These are phyloP conservation scores for Phytophthora europaea DNA, from an alignment of 352 stramenopile species.

Conservation along the genomic window DNA sequence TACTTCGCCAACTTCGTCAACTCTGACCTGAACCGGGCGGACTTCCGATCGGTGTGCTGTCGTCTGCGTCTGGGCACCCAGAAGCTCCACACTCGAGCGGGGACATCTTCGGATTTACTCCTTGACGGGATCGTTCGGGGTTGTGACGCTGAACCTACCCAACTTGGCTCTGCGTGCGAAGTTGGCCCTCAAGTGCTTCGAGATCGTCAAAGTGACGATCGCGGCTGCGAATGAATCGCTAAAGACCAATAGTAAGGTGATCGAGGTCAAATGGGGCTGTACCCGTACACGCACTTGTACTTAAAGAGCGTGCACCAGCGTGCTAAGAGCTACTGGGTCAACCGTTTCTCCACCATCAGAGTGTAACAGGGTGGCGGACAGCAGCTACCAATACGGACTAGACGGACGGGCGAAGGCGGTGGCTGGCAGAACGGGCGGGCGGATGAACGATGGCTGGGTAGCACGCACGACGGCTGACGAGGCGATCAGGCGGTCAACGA, in stretches of 20 bases:
- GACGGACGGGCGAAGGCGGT: no score
- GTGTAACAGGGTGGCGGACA: no score
- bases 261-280: constrained; percentile 44
- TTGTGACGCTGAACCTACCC: constrained; percentile 42
- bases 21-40: constrained; percentile 36
- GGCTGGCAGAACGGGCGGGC: no score
- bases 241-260: constrained; percentile 37
- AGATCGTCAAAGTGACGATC: constrained; percentile 35
- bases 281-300: constrained; percentile 43
- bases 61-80: constrained; percentile 39
- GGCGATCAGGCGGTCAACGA: no score
- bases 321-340: constrained; percentile 41
- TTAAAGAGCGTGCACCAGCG: constrained; percentile 38
- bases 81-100: constrained; percentile 37
- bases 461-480: no score
- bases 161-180: constrained; percentile 37
- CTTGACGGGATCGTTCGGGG: constrained; percentile 40
- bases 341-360: constrained; percentile 44
- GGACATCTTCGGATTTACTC: constrained; percentile 41
- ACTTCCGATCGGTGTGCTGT: constrained; percentile 44
- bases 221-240: constrained; percentile 38
- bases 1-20: constrained; percentile 49
- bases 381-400: no score
- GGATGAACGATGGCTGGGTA: no score
- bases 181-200: constrained; percentile 35